Evolutionary conservation across 805 yeast genomes (phyloP), one percentile per base, ranked within the genome.

Genomic region (Spathaspora gorwiae): DNA sequence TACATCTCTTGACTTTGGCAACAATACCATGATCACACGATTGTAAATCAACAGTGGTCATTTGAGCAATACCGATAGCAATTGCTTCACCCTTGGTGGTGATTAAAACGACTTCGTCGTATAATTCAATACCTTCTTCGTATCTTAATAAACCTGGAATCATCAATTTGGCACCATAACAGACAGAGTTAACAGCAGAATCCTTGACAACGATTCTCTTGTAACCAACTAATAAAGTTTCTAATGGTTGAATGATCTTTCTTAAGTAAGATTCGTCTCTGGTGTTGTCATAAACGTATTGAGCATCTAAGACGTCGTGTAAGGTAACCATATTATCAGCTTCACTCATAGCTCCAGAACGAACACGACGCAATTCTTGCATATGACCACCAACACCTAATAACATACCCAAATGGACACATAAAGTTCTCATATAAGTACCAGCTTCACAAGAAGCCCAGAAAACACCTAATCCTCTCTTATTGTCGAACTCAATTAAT

Each of bases 391-490:
- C 99, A 56, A 90, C 97, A 61, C 98, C 97, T 55, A 94, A 78
- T 49, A 94, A 78, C 96, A 94, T 90, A 75, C 99, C 99, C 61
- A 94, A 76, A 72, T 94, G 99, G 47, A 94, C 99, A 84, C 99
- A 94, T 59, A 94, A 76, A 42, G 99, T 94, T 80, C 99, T 87
- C 97, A 94, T 94, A 74, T 94, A 94, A 49, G 99, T 94, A 73
- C 99, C 99, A 50, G 99, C 99, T 77, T 94, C 99, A 80, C 99
- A 94, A 36, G 96, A 87, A 48, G 98, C 99, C 99, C 99, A 94
- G 76, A 94, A 94, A 32, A 94, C 98, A 75, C 96, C 96, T 51
- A 94, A 78, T 59, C 94, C 92, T 71, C 98, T 85, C 73, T 94
- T 90, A 72, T 90, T 87, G 73, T 90, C 99, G 62, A 94, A 94